These are phyloP conservation scores for Pterocarpus santalinus DNA, from an alignment of 306 rosid genomes.

Conservation along the genomic window DNA sequence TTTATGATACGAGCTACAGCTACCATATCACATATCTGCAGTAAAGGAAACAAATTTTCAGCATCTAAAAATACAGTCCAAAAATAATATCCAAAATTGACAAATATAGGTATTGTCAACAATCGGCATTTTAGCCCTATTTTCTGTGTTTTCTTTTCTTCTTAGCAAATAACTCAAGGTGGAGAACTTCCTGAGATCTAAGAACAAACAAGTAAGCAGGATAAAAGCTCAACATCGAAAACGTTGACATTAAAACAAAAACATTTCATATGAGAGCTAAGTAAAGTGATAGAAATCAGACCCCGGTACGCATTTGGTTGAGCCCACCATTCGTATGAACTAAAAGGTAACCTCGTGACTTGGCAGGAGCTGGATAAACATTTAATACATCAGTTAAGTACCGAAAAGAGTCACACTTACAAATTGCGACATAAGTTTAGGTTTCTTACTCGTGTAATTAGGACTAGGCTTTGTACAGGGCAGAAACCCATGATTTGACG, in stretches of 20 bases:
- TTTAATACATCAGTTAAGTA: conserved; percentile 37
- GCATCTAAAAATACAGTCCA: conserved; percentile 19
- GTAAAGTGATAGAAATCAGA: conserved; percentile 49
- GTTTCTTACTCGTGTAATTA: conserved; percentile 74
- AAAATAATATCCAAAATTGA: conserved; percentile 27
- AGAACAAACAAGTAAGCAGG: conserved; percentile 22
- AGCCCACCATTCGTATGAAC: conserved; percentile 97
- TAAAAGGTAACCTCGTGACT: conserved; percentile 79
- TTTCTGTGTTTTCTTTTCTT: neutral
- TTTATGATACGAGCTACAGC: conserved; percentile 92
- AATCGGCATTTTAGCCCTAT: conserved; percentile 7
- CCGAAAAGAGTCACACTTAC: neutral
- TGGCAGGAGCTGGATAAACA: conserved; percentile 66
- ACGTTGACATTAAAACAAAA: conserved; percentile 1
- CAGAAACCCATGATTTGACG: conserved; percentile 69
- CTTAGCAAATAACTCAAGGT: conserved; percentile 9
- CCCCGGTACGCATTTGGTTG: conserved; percentile 99
- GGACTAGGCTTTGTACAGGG: conserved; percentile 75
- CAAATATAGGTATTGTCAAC: conserved; percentile 4
- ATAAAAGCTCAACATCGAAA: conserved; percentile 18
- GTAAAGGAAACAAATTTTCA: conserved; percentile 45
- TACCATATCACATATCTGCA: conserved; percentile 98
- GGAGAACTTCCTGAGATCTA: conserved; percentile 4
- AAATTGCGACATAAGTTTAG: conserved; percentile 32
- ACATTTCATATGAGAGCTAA: conserved; percentile 12